Conservation (phyloP, 805 yeast genomes). For the Clavispora vitiphila region DNA sequence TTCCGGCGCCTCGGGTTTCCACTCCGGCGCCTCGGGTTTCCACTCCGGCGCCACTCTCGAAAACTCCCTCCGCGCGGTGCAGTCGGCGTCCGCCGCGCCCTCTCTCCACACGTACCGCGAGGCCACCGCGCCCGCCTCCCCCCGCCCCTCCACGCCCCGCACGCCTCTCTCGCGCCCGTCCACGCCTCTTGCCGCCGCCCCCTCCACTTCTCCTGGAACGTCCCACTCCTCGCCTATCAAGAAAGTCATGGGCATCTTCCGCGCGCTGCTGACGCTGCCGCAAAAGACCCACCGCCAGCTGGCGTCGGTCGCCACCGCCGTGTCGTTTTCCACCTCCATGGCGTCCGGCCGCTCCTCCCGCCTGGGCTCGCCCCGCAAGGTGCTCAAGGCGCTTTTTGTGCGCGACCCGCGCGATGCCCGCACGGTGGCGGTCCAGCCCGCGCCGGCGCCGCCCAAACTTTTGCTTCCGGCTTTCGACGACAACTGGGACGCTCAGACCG, state of each 20-base stretch:
- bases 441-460: neutral
- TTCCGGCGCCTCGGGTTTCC: no score
- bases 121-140: constrained; percentile 1
- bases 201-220: neutral
- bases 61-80: constrained; percentile 17
- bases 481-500: constrained; percentile 28
- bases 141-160: neutral
- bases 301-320: constrained; percentile 22
- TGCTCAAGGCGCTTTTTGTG: constrained; percentile 18
- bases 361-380: constrained; percentile 29
- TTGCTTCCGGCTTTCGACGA: neutral
- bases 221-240: constrained; percentile 26
- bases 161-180: neutral
- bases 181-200: neutral
- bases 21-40: no score
- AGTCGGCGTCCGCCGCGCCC: constrained; percentile 32
- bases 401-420: neutral
- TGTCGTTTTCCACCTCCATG: constrained; percentile 23
- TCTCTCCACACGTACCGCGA: constrained; percentile 36
- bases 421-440: neutral
- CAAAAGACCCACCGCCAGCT: constrained; percentile 4
- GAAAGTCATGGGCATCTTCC: constrained; percentile 17
- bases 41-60: constrained; percentile 6
- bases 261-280: constrained; percentile 13
- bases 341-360: constrained; percentile 24